Conservation (phyloP, 805 yeast species). For the Yamadazyma insecticola region DNA sequence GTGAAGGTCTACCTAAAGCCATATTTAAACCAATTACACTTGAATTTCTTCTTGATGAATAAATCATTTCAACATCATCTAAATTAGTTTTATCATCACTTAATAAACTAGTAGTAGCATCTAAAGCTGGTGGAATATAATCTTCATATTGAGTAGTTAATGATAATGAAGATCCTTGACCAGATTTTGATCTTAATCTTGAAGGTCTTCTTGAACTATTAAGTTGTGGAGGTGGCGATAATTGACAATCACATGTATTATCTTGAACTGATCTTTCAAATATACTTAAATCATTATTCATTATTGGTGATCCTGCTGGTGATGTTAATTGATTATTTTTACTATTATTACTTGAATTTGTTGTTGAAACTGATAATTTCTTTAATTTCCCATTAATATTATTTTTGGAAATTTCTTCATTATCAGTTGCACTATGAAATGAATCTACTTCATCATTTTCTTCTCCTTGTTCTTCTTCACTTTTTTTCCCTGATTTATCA, state of each 20-base stretch:
- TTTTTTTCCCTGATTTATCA: neutral
- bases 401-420: no score
- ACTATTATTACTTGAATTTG: no score
- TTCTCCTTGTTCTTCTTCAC: neutral
- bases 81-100: constrained; percentile 58
- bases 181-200: constrained; percentile 8
- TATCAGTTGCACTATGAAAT: no score
- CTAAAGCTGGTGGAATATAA: constrained; percentile 75
- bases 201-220: constrained; percentile 11
- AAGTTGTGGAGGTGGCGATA: neutral
- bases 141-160: constrained; percentile 47
- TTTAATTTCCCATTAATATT: neutral
- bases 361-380: constrained; percentile 3
- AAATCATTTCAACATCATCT: constrained; percentile 67
- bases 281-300: constrained; percentile 15
- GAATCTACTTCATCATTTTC: no score
- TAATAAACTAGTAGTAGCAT: constrained; percentile 65
- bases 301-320: constrained; percentile 11
- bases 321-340: constrained; percentile 10
- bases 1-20: constrained; percentile 43
- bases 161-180: constrained; percentile 9
- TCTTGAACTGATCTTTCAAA: constrained; percentile 43
- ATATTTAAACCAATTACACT: constrained; percentile 45
- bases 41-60: constrained; percentile 51
- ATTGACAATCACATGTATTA: constrained; percentile 1